Evolutionary conservation across 306 rosid genomes (phyloP), one percentile per base, ranked within the genome.

Genomic region (Casuarina cunninghamiana): DNA sequence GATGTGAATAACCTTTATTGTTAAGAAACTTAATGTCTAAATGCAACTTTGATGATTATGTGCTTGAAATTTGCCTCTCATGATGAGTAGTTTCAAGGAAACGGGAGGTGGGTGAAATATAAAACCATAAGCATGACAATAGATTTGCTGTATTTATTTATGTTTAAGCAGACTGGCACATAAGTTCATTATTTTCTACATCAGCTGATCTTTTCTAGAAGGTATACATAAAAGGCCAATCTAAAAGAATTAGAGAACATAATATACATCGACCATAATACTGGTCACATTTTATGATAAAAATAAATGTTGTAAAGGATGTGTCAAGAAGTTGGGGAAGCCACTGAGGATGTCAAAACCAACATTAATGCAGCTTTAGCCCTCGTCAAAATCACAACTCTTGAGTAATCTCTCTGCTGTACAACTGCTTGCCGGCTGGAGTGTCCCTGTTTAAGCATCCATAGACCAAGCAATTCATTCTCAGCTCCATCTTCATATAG

Each of bases 251-350:
- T 8, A 2, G 42, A 70, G 5, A 53, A 26, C 53, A 74, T 83
- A 13, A 48, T 57, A 65, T 63, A 63, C 72, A 80, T 17, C 69
- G 45, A 81, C 17, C 19, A 42, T 37, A 39, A 13, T 17, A 15
- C 54, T 63, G 37, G 53, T 60, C 50, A 74, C 77, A 26, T 77
- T 77, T 81, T 57, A 63, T 79, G 80, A 79, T 71, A 76, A 60
- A 26, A 75, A 42, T 72, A 46, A 71, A 81, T 60, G 49, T 54
- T 11, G 58, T 46, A 84, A 72, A 38, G 32, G n/a, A 53, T 43
- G 44, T 5, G 15, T 45, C 12, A 66, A 55, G 62, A 68, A 49
- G 21, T 32, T 70, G 71, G 73, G 35, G 51, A 61, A n/a, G 73
- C 68, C 6, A 5, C 51, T n/a, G 17, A 44, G 53, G 38, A 50